Conservation (phyloP, 148 eudicot genomes). For the Rhododendron simsii region DNA sequence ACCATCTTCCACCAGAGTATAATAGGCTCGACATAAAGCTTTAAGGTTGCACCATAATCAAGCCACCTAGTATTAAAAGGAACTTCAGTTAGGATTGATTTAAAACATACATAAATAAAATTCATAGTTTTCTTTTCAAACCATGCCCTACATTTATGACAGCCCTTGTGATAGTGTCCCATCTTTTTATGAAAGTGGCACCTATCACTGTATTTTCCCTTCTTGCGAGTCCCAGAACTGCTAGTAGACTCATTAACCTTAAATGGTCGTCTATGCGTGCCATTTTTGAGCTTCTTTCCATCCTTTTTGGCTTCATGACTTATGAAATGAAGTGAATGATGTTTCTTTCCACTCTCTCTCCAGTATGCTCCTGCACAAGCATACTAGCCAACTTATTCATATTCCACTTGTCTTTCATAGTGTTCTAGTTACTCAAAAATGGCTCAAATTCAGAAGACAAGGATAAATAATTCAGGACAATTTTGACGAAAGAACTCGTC, state of each 20-base stretch:
- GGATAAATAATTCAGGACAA: not conserved
- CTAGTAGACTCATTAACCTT: not conserved
- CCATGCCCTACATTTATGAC: not conserved
- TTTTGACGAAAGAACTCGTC: not conserved
- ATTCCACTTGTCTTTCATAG: too few species aligned
- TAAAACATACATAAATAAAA: not conserved
- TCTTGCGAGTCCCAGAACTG: not conserved
- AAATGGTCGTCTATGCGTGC: not conserved
- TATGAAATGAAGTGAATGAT: not conserved
- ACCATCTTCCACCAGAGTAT: not conserved
- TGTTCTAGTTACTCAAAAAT: too few species aligned
- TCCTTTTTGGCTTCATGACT: not conserved
- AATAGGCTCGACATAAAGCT: not conserved
- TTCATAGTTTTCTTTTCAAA: too few species aligned
- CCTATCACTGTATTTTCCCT: not conserved
- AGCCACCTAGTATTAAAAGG: not conserved
- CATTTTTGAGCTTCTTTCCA: not conserved
- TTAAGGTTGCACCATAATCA: not conserved
- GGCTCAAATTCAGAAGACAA: not conserved
- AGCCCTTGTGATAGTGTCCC: not conserved
- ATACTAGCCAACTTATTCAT: too few species aligned
- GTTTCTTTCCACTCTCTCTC: not conserved
- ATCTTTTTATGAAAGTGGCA: not conserved
- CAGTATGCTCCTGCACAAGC: not conserved
- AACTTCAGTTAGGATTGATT: not conserved